Base-by-base conservation (phyloP, 1,284 basidiomycete genomes). In the Farysia itapuensis region DNA sequence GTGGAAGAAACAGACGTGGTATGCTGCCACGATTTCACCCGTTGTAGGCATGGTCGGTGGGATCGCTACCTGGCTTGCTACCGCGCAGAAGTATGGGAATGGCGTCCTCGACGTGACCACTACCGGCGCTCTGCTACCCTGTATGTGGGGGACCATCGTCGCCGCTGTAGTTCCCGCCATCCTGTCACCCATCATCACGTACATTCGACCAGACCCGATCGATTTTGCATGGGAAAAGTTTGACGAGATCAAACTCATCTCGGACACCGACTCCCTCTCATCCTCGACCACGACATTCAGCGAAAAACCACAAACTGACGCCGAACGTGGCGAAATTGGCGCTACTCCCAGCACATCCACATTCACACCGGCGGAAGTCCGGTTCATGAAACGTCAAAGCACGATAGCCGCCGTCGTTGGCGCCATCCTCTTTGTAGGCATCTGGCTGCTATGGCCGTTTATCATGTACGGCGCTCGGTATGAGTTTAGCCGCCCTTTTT, bases 371-470 rank as follows among this genome's bases (percentile, higher is more conserved):
- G 48, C 44, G 2, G 44, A 60, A 44, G 21, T 28, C 14, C 35
- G 48, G 22, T 56, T 35, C 34, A 58, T 64, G 50, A 19, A 43
- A 11, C 20, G 26, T 2, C 50, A 53, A 29, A 45, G 44, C 4
- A 9, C 24, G 8, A 24, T 69, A 32, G 48, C 67, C 0, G 56
- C 33, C 3, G 24, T 45, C 25, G 41, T 43, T 4, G 51, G 39
- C 14, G 37, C 50, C 6, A 25, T 50, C 4, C 41, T 71, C 16
- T 70, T 70, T 39, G 31, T 74, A 15, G 64, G 49, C 2, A 34
- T 75, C n/a, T 68, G 72, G 63, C 34, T 76, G 14, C 45, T 76
- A 5, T 73, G 69, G 69, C 74, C 74, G 0, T 68, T 74, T 24
- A 56, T 58, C 20, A 67, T 76, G 54, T 76, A 73, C 42, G 65